Base-by-base conservation (phyloP, 1,284 basidiomycete species). In the Stereum hirsutum region DNA sequence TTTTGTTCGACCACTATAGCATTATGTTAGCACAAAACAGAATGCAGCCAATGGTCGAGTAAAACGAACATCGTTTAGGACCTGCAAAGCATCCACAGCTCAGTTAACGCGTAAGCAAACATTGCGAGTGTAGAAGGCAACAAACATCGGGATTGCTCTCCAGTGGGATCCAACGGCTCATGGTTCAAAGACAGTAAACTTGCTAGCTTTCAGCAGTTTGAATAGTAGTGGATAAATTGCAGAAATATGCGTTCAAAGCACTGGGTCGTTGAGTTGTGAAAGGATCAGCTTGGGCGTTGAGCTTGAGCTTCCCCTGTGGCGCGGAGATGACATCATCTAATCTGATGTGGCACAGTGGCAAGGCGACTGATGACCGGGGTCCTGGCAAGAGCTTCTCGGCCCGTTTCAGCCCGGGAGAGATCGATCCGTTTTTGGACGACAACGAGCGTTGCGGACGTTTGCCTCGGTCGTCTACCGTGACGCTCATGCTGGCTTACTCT, bases 121-220 rank as follows among this genome's bases (percentile, higher is more conserved):
- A 24, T 46, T 37, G 23, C 10, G 24, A 28, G 12, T 39, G 32
- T 19, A 11, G 14, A 15, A 21, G 25, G 24, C 28, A 5, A 47
- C 64, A 49, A 55, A 84, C 84, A 46, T 88, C 78, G 45, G 86
- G 84, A 50, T 81, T 84, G 45, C 81, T 78, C 62, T 89, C 86
- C 10, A 88, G 68, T 6, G 86, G 86, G 40, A 89, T 76, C 85
- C 85, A 89, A 26, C 37, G 33, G 28, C 28, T 8, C 10, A n/a
- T 30, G 28, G 28, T 30, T 30, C 28, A 30, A 30, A 8, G 8
- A n/a, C 8, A n/a, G 28, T n/a, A 30, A n/a, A 30, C 28, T 8
- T 8, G 28, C n/a, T 30, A n/a, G 28, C n/a, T 8, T n/a, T 30
- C 28, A n/a, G n/a, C 10, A 8, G 28, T n/a, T 30, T n/a, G 28